Evolutionary conservation across 2,329 filamentous ascomycete species (phyloP).

Genomic region (Dactylella cylindrospora): DNA sequence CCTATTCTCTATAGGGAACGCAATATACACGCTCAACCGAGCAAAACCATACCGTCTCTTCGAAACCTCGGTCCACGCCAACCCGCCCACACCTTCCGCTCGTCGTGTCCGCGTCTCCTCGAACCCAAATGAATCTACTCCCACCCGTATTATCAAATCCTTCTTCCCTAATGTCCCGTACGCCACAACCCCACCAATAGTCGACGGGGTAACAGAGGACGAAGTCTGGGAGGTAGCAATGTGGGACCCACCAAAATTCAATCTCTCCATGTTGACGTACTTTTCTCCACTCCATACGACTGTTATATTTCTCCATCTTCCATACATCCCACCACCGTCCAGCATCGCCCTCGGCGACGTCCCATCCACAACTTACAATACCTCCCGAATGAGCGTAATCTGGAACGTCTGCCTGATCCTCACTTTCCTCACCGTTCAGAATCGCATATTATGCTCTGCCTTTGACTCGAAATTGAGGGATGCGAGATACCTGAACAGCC

Average conservation of each 20-base stretch:
- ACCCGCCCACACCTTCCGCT: constrained; percentile 78
- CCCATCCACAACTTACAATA: constrained; percentile 61
- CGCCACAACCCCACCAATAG: constrained; percentile 55
- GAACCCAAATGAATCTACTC: constrained; percentile 74
- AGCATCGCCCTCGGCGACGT: constrained; percentile 14
- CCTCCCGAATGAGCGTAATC: constrained; percentile 80
- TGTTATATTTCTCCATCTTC: constrained; percentile 84
- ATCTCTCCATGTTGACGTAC: constrained; percentile 77
- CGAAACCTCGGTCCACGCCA: constrained; percentile 69
- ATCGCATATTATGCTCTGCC: constrained; percentile 69
- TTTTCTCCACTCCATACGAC: constrained; percentile 94
- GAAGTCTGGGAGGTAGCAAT: constrained; percentile 95
- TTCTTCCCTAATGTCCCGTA: constrained; percentile 61
- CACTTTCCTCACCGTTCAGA: constrained; percentile 71
- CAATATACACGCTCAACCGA: constrained; percentile 76
- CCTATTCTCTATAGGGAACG: constrained; percentile 70
- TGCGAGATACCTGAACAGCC: constrained; percentile 76
- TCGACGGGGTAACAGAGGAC: constrained; percentile 67
- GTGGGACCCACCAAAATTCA: constrained; percentile 89
- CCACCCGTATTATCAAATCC: constrained; percentile 71
- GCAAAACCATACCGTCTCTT: constrained; percentile 89
- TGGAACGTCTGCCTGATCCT: constrained; percentile 79
- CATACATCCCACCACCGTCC: constrained; percentile 57
- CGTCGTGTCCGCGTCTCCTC: constrained; percentile 86
- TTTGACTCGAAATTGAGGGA: constrained; percentile 88